Evolutionary conservation across 2,329 filamentous ascomycete species (phyloP), one percentile per base, ranked within the genome.

Genomic region (Fusarium decemcellulare): DNA sequence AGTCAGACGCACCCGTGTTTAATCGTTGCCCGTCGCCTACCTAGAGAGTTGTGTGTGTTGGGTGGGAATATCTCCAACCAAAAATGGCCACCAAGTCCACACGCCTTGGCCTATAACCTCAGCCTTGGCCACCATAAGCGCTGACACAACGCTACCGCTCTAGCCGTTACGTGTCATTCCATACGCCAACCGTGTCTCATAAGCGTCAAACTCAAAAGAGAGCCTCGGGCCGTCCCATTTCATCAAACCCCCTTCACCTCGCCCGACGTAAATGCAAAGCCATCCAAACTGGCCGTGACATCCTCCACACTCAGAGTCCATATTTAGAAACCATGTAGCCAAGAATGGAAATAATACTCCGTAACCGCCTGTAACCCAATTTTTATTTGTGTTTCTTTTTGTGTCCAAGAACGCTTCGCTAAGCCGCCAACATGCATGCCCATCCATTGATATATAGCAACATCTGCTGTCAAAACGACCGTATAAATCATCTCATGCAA

Each of bases 351-450:
- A 16, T 12, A 29, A 58, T 11, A 23, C 42, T 27, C 23, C 36
- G 43, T 9, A 50, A 50, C 29, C 30, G 16, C 32, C 27, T 18
- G n/a, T 16, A 32, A 65, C n/a, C 46, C 39, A 30, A 63, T 18
- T 47, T 62, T 51, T 63, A 11, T 65, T 51, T 61, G 34, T 27
- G 65, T 70, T 70, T 61, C 46, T 67, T 30, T 60, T 53, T 44
- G 18, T 68, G 51, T 59, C 53, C 57, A 53, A 36, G 44, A 71
- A 68, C 65, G 54, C 30, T 30, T 57, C 68, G 68, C 67, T 70
- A 54, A 70, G 51, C 50, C 53, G 61, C 68, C 65, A 36, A 59
- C 23, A 23, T 23, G 34, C 50, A 68, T 65, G 64, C n/a, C 40
- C 46, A 14, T 55, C 46, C 53, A 23, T 53, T 71, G 42, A 57